Base-by-base conservation (phyloP, 108 stramenopile genomes). In the Nitzschia sp. region DNA sequence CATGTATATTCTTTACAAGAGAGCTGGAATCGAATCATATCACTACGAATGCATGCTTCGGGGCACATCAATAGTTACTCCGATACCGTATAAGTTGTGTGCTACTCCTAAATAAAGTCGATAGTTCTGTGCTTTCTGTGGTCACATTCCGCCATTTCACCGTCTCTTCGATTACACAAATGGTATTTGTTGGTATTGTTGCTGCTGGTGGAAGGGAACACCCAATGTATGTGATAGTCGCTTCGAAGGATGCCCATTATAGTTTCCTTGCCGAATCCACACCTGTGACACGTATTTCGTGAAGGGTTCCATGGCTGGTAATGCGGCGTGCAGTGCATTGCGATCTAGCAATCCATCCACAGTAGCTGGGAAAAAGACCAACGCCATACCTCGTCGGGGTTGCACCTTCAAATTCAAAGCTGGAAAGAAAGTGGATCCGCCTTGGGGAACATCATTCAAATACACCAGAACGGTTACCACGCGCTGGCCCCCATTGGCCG, bases 221-320 rank as follows among this genome's bases (percentile, higher is more conserved):
- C 84, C 88, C 80, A 92, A 66, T 22, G 81, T 87, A 29, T 75
- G 73, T 45, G 69, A 55, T 47, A 94, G 57, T 30, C 94, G 73
- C 50, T 90, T 91, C 53, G 77, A 80, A 2, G 94, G 83, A 34
- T 79, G 78, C 26, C 94, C 94, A 33, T 75, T 80, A 78, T 97
- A 97, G 19, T 67, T 66, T 19, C 72, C 57, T 70, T 97, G 96
- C 16, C 96, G 89, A 54, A 99, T 92, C 98, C 98, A 98, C 16
- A 97, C 93, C 79, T 99, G 98, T 62, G 85, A 90, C n/a, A 99
- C 95, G 64, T 94, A 99, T 63, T 99, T 99, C 33, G 80, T 70
- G 48, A n/a, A 29, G 26, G 26, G 46, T 66, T 91, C 95, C 31
- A 92, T 68, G 9, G 96, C 95, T 0, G 92, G 92, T 69, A 90